These are phyloP conservation scores for Aspergillus neotritici DNA, from an alignment of 2,329 filamentous ascomycete genomes.

Conservation along the genomic window DNA sequence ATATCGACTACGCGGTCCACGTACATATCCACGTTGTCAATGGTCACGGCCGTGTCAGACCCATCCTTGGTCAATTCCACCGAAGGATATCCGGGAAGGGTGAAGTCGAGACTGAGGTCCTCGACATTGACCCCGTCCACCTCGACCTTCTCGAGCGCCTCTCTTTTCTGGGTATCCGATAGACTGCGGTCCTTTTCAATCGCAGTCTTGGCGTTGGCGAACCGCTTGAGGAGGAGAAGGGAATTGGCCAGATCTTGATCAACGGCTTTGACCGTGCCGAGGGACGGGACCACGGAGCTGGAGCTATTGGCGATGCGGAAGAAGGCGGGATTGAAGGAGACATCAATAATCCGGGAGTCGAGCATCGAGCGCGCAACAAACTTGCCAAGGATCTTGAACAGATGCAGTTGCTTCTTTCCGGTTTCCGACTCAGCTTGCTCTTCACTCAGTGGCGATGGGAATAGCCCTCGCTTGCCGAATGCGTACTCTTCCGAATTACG, in stretches of 20 bases:
- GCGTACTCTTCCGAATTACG: constrained; percentile 70
- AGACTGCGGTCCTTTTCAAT: constrained; percentile 67
- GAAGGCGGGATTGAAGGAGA: constrained; percentile 95
- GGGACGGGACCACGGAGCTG: constrained; percentile 66
- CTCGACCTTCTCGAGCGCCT: constrained; percentile 62
- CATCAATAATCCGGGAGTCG: constrained; percentile 93
- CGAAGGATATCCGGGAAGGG: constrained; percentile 78
- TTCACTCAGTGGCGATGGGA: constrained; percentile 82
- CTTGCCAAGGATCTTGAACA: constrained; percentile 92
- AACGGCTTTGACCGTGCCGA: constrained; percentile 83
- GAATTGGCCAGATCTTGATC: constrained; percentile 82
- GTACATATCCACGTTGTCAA: constrained; percentile 86
- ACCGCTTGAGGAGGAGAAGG: constrained; percentile 79
- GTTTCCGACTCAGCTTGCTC: constrained; percentile 68
- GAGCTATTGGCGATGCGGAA: constrained; percentile 81
- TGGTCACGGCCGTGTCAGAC: constrained; percentile 67
- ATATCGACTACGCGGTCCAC: constrained; percentile 85
- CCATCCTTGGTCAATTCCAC: constrained; percentile 79
- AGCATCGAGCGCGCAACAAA: constrained; percentile 98
- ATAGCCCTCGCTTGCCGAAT: constrained; percentile 76
- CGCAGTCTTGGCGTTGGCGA: constrained; percentile 72
- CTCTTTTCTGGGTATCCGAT: constrained; percentile 63
- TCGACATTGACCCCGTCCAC: constrained; percentile 75
- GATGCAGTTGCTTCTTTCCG: constrained; percentile 78
- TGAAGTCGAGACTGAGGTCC: constrained; percentile 89